Evolutionary conservation across 1,284 basidiomycete species (phyloP).

Genomic region (Pseudozyma sp.): DNA sequence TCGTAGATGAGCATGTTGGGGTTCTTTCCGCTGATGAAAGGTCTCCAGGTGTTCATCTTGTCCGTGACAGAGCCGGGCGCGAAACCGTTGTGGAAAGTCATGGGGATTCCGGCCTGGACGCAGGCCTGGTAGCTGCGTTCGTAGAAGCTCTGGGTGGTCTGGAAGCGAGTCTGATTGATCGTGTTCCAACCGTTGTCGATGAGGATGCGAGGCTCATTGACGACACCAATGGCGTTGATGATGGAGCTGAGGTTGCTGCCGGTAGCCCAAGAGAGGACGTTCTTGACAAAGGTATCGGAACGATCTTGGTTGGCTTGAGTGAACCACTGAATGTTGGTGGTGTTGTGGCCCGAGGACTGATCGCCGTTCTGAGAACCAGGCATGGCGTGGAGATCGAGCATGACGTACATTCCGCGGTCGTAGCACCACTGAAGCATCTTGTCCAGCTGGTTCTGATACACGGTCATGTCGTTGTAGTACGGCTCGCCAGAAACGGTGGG

Average conservation of each 20-base stretch:
- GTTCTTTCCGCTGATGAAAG: slow-evolving; percentile 57
- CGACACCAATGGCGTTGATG: slow-evolving; percentile 56
- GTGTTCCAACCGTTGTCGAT: slow-evolving; percentile 36
- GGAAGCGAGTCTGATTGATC: slow-evolving; percentile 34
- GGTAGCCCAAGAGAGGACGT: slow-evolving; percentile 53
- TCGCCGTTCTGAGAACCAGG: slow-evolving; percentile 70
- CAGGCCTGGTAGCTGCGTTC: slow-evolving; percentile 45
- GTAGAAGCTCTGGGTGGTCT: slow-evolving; percentile 50
- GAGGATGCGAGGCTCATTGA: slow-evolving; percentile 63
- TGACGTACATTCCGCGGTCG: slow-evolving; percentile 69
- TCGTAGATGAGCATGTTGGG: slow-evolving; percentile 62
- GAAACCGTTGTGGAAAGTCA: slow-evolving; percentile 65
- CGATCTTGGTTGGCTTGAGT: slow-evolving; percentile 46
- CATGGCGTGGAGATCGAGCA: slow-evolving; percentile 70
- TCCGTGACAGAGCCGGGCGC: slow-evolving; percentile 22
- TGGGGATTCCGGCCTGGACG: slow-evolving; percentile 46
- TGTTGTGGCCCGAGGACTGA: slow-evolving; percentile 66
- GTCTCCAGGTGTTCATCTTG: slow-evolving; percentile 50
- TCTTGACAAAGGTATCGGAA: slow-evolving; percentile 54
- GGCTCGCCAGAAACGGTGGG: slow-evolving; percentile 55
- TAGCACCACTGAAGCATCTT: slow-evolving; percentile 66
- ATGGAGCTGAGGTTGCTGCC: slow-evolving; percentile 60
- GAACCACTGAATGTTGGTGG: slow-evolving; percentile 57
- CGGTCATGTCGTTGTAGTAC: slow-evolving; percentile 47
- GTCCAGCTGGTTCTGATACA: slow-evolving; percentile 56